phyloP scores from a whole-genome alignment of 129 eudicot species.

The Pittosporum tobira region DNA sequence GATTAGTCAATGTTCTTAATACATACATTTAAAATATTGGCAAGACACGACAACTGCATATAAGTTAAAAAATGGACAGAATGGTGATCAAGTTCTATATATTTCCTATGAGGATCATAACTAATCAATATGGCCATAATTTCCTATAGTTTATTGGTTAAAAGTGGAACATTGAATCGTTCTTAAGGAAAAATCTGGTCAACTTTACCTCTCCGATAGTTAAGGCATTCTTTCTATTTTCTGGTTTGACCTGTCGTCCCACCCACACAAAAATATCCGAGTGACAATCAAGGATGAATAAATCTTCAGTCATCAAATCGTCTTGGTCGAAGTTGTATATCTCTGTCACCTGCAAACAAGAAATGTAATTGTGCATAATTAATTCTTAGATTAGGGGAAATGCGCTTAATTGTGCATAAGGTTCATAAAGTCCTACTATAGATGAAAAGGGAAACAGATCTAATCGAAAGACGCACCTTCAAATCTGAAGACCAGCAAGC shows the following conservation, averaged over 20 bases:
- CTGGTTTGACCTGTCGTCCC: constrained; percentile 54
- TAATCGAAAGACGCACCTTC: constrained; percentile 35
- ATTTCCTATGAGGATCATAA: neutral
- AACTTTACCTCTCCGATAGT: constrained; percentile 57
- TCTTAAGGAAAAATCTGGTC: neutral
- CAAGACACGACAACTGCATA: neutral
- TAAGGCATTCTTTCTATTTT: constrained; percentile 49
- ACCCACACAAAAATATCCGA: constrained; percentile 70
- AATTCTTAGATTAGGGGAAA: neutral
- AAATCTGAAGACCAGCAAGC: constrained; percentile 33
- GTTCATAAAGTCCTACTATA: neutral
- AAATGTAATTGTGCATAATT: neutral
- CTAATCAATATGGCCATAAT: neutral
- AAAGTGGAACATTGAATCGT: neutral
- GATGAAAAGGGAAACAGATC: neutral
- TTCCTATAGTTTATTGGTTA: neutral
- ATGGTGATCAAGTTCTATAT: neutral
- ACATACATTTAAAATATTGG: too few relatives aligned
- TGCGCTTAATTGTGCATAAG: neutral
- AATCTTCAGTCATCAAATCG: constrained; percentile 84
- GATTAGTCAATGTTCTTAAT: neutral
- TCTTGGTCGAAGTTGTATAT: constrained; percentile 76
- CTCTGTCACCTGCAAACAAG: constrained; percentile 56
- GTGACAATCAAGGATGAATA: constrained; percentile 62
- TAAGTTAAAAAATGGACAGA: neutral